A percentile compares a stretch with the other conserved stretches of the same genome.
Evolutionary conservation across 257 asterid species (phyloP).

Genomic region (Capsicum pubescens): DNA sequence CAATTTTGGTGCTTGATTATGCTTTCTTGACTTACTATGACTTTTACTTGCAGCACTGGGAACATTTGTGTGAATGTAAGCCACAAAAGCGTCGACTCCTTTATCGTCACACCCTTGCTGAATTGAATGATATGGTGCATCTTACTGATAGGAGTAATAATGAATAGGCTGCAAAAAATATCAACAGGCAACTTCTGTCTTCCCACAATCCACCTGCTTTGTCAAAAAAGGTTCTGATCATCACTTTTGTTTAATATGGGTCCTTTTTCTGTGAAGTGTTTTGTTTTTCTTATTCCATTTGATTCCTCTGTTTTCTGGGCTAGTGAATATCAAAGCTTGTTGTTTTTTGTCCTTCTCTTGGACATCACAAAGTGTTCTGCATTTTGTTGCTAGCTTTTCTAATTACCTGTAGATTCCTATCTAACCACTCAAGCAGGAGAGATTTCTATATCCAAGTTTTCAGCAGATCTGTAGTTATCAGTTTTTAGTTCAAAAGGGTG

Average conservation of each 20-base stretch:
- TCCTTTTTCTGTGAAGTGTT: background rate
- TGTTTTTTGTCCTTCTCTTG: background rate
- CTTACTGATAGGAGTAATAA: constrained; percentile 47
- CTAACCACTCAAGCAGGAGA: background rate
- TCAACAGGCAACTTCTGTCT: constrained; percentile 42
- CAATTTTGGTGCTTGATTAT: constrained; percentile 1
- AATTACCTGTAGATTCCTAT: constrained; percentile 6
- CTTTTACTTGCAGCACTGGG: constrained; percentile 78
- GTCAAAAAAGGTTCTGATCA: constrained; percentile 67
- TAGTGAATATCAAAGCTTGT: background rate
- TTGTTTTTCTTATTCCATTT: background rate
- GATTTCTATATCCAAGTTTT: background rate
- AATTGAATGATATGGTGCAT: constrained; percentile 67
- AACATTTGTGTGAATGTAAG: constrained; percentile 92
- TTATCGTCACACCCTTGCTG: constrained; percentile 83
- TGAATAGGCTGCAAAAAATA: constrained; percentile 47
- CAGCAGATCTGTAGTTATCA: background rate
- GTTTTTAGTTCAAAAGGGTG: background rate
- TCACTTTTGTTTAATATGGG: background rate
- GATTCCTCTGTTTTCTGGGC: constrained; percentile 15
- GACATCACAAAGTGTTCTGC: background rate
- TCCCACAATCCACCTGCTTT: constrained; percentile 52
- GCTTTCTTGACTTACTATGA: constrained; percentile 18
- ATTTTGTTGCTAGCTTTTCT: constrained; percentile 15
- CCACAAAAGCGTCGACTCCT: constrained; percentile 70